These are phyloP conservation scores for Trichosporon sp. DNA, from an alignment of 1,284 basidiomycete species.

Conservation along the genomic window DNA sequence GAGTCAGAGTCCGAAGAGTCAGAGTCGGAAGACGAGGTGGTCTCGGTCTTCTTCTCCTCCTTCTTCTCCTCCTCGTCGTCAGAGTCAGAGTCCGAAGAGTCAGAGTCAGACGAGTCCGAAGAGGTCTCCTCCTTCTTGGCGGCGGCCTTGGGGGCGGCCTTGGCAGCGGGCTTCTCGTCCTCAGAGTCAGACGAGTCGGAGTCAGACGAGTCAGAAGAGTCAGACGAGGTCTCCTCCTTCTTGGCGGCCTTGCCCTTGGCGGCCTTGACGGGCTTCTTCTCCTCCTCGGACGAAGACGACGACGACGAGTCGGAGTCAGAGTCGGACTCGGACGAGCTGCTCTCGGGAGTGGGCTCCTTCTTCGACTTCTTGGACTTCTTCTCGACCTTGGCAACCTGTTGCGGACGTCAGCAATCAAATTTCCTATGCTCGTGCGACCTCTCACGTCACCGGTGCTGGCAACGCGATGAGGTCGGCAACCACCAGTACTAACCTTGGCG, in stretches of 20 bases:
- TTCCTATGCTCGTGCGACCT: slow-evolving; percentile 1
- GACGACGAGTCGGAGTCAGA: slow-evolving; percentile 15
- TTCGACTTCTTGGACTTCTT: slow-evolving; percentile 48
- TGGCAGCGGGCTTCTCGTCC: slow-evolving; percentile 28
- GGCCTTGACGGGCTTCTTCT: slow-evolving; percentile 20
- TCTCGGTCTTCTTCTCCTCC: slow-evolving; percentile 10
- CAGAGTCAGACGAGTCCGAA: slow-evolving; percentile 14
- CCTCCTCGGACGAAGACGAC: slow-evolving; percentile 7
- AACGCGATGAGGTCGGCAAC: neutral
- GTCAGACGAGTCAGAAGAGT: slow-evolving; percentile 22
- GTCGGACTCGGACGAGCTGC: slow-evolving; percentile 25
- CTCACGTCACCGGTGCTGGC: neutral
- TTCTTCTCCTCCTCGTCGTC: slow-evolving; percentile 14
- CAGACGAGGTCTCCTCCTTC: slow-evolving; percentile 9
- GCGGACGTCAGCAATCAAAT: neutral
- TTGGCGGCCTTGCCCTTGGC: slow-evolving; percentile 11
- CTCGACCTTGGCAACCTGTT: slow-evolving; percentile 11
- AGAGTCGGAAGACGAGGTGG: slow-evolving; percentile 1
- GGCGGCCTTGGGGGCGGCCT: slow-evolving; percentile 15
- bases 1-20: slow-evolving; percentile 26
- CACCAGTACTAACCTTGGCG: slow-evolving; percentile 9
- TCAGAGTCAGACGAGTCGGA: slow-evolving; percentile 33
- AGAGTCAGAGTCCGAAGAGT: slow-evolving; percentile 23
- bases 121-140: slow-evolving; percentile 24
- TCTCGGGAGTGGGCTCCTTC: slow-evolving; percentile 49